Evolutionary conservation across 208 protist species (phyloP), one percentile per base, ranked within the genome.

Genomic region (Porcisia deanei): DNA sequence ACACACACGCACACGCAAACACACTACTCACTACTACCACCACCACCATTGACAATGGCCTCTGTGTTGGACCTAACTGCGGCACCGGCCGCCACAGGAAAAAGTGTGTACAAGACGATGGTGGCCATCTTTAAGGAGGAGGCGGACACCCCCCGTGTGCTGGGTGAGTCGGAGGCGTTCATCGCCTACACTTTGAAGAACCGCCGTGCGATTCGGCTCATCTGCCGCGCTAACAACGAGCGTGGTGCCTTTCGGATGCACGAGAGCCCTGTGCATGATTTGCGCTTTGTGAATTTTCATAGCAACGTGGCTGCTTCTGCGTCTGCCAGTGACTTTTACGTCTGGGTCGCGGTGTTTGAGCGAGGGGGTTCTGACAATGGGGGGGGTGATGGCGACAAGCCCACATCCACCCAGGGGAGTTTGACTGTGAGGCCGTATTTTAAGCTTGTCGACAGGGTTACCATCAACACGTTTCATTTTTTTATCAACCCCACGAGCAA

Each of bases 231-330:
- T 8, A 88, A 87, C 77, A 92, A 94, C 75, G 60, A 77, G 37
- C 88, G 89, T 60, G 89, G 86, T 12, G 77, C 66, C 55, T 79
- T 97, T 39, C 80, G 83, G 30, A 41, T 54, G 22, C 89, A 95
- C 81, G 83, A 85, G 58, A 85, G 82, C 43, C 75, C 82, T 2
- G 91, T 97, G 55, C 82, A 86, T 60, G 82, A 84, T 39, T 84
- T 95, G 12, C 71, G 75, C 58, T 97, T 97, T 80, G 91, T 97
- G 57, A 97, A 97, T 79, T 96, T 93, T 71, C 86, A 87, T 83
- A 97, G 93, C 78, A 97, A 97, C 74, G 91, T 95, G 8, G 89
- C 84, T 2, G 93, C 93, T 25, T 93, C 87, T 12, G 86, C 91
- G 3, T 76, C 84, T 0, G 77, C 86, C 18, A 79, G 67, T 12